phyloP scores from a whole-genome alignment of 306 rosid genomes.

The Citrullus mucosospermus region DNA sequence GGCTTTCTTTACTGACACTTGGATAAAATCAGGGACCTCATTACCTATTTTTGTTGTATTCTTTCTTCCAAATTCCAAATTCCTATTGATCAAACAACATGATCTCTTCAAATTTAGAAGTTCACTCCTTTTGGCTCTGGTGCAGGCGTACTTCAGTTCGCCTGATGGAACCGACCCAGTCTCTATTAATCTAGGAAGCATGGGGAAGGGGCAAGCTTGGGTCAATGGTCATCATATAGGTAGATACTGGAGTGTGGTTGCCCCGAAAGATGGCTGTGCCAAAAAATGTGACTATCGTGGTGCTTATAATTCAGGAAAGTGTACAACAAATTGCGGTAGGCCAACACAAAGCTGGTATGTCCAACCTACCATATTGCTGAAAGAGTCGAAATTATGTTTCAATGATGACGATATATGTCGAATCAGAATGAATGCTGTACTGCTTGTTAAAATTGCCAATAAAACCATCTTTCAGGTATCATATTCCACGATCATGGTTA shows the following conservation, averaged over 20 bases:
- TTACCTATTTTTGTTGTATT: not conserved
- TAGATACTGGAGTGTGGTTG: slow-evolving; percentile 78
- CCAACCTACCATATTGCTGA: not conserved
- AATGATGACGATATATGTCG: not conserved
- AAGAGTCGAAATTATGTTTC: not conserved
- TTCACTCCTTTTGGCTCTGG: not conserved
- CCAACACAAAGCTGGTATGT: slow-evolving; percentile 76
- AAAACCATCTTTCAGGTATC: slow-evolving; percentile 48
- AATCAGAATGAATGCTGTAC: not conserved
- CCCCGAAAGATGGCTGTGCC: slow-evolving; percentile 69
- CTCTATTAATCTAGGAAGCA: slow-evolving; percentile 77
- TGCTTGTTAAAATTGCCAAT: slow-evolving; percentile 5
- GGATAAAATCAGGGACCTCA: not conserved
- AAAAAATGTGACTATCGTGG: slow-evolving; percentile 76
- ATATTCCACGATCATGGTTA: slow-evolving; percentile 83
- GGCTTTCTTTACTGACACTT: not conserved
- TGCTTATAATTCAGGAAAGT: slow-evolving; percentile 61
- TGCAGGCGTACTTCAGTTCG: slow-evolving; percentile 65
- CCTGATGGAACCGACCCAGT: slow-evolving; percentile 77
- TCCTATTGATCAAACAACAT: not conserved
- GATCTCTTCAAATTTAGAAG: not conserved
- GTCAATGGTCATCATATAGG: slow-evolving; percentile 94
- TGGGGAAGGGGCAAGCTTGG: slow-evolving; percentile 99
- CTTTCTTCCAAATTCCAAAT: not conserved
- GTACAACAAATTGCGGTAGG: slow-evolving; percentile 67